Conservation (phyloP, 495 filamentous ascomycete species). For the Usnea hakonensis region DNA sequence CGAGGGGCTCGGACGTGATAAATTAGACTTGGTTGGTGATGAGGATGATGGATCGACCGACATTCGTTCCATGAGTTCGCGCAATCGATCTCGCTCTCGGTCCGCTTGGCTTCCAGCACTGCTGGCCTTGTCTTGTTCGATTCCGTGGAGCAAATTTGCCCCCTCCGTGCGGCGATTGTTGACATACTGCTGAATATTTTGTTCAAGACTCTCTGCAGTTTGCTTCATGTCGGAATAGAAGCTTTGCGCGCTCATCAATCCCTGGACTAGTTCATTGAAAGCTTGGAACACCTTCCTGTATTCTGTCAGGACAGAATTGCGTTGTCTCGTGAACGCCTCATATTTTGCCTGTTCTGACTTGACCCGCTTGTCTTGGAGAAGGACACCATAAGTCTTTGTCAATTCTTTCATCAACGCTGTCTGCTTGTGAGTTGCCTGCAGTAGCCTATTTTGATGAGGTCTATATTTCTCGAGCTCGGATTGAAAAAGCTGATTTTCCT, state of each 20-base stretch:
- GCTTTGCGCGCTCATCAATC: constrained; percentile 73
- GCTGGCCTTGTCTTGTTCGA: constrained; percentile 68
- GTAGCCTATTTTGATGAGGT: constrained; percentile 80
- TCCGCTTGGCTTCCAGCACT: constrained; percentile 70
- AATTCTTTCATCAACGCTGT: constrained; percentile 90
- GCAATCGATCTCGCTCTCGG: constrained; percentile 72
- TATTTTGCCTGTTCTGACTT: constrained; percentile 91
- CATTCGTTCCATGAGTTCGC: constrained; percentile 91
- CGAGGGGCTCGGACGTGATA: constrained; percentile 35
- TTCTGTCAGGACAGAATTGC: constrained; percentile 69
- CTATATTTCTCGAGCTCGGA: constrained; percentile 93
- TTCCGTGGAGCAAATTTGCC: constrained; percentile 76
- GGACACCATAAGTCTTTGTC: constrained; percentile 74
- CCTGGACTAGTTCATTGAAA: constrained; percentile 83
- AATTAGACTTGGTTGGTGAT: constrained; percentile 30
- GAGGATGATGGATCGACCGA: constrained; percentile 60
- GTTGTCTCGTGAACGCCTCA: constrained; percentile 75
- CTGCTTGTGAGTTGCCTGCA: constrained; percentile 93
- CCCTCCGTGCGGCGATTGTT: constrained; percentile 90
- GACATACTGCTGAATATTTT: constrained; percentile 96
- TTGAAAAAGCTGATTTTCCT: constrained; percentile 85
- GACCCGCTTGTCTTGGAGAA: constrained; percentile 91
- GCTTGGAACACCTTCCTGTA: constrained; percentile 91
- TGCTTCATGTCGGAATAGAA: constrained; percentile 97
- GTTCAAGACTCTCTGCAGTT: constrained; percentile 86